Evolutionary conservation across 306 rosid species (phyloP), one percentile per base, ranked within the genome.

Genomic region (Ormosia emarginata): DNA sequence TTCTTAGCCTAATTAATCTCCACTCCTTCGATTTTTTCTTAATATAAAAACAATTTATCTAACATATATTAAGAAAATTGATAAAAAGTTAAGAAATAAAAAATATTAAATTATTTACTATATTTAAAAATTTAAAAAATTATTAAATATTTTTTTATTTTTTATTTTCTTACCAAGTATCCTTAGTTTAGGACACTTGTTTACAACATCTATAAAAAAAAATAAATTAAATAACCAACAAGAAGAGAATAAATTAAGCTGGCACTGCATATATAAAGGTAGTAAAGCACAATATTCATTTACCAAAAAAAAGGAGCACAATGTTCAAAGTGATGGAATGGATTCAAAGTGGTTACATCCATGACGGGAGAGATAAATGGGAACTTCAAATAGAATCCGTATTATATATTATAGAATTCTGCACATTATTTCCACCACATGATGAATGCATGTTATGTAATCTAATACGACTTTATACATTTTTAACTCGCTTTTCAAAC

Each of bases 321-420:
- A 24, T 56, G 70, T 82, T 83, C 85, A 79, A 59, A 82, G 89
- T 79, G 34, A n/a, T 17, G 70, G 75, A 86, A 85, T 70, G 78
- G 74, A 67, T 79, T 85, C 83, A 70, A 80, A 72, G 69, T 65
- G n/a, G 80, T 55, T 46, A 3, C 29, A 41, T 49, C 41, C 49
- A 18, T 5, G 53, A 70, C n/a, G 7, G 11, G 13, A 49, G 40
- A 49, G 58, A 55, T 1, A n/a, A 36, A 13, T 61, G 59, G 17
- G 33, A 46, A 56, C 24, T 17, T 41, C 29, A 6, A 55, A 59
- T 59, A 8, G 37, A 47, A 56, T 55, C 9, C 43, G 57, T n/a
- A 7, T 5, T 44, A 49, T 33, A 47, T 41, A 37, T 5, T 75
- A 44, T 6, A 34, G 69, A 63, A n/a, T 15, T 71, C 12, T 8